These are phyloP conservation scores for Mrakia frigida DNA, from an alignment of 768 basidiomycete genomes.

Conservation along the genomic window DNA sequence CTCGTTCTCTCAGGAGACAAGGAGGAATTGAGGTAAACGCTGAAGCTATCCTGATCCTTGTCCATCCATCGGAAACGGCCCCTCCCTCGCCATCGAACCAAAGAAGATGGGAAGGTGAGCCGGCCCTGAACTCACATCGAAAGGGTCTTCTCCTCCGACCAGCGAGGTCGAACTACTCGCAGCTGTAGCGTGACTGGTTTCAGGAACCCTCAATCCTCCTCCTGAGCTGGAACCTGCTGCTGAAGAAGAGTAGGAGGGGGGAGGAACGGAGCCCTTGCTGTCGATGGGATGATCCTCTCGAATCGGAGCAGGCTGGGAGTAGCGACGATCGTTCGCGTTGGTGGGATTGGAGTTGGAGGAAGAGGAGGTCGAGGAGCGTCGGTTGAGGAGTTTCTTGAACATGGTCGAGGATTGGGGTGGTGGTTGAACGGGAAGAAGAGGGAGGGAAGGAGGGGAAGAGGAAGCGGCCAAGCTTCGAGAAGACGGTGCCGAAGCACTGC, in stretches of 20 bases:
- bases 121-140: constrained; percentile 1
- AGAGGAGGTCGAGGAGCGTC: background rate
- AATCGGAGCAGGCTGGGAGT: background rate
- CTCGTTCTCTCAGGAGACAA: too few species aligned
- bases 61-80: background rate
- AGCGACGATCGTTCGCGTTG: background rate
- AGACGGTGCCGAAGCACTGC: too few species aligned
- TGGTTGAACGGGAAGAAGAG: background rate
- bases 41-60: too few species aligned
- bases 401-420: background rate
- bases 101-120: background rate
- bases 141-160: background rate
- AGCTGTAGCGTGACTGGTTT: background rate
- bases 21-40: too few species aligned
- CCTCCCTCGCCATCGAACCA: background rate
- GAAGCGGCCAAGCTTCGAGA: background rate
- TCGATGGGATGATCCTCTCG: background rate
- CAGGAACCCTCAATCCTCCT: background rate
- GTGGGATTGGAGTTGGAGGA: background rate
- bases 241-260: background rate
- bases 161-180: background rate
- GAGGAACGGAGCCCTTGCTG: background rate
- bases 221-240: background rate
- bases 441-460: background rate
- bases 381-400: constrained; percentile 21